Evolutionary conservation across 139 green algal species (phyloP), one percentile per base, ranked within the genome.

Genomic region (Coccomyxa sp.): DNA sequence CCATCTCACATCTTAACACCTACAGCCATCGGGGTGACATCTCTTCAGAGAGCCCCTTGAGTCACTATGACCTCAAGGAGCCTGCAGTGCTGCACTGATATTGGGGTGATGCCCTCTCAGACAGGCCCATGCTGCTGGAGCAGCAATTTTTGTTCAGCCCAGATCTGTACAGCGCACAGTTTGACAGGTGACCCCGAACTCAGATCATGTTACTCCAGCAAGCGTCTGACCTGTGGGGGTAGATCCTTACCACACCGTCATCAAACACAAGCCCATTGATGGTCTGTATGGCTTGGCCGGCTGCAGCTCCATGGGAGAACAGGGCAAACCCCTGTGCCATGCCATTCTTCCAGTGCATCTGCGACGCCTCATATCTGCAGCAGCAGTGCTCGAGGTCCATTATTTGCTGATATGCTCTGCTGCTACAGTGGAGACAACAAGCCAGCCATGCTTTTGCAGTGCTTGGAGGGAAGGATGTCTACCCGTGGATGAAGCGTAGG

Each of bases 401-500:
- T 12, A 71, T 36, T 24, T 31, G 14, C 16, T 71, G 64, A 24
- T 31, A 34, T 36, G 24, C 18, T 31, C 8, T 74, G 80, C n/a
- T n/a, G n/a, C n/a, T n/a, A n/a, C n/a, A n/a, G n/a, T n/a, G n/a
- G n/a, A n/a, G n/a, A n/a, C n/a, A n/a, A n/a, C n/a, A n/a, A n/a
- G n/a, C n/a, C n/a, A n/a, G n/a, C n/a, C n/a, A n/a, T n/a, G n/a
- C n/a, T n/a, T n/a, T n/a, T n/a, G n/a, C n/a, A n/a, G n/a, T 81
- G n/a, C 22, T 82, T 27, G 39, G 97, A 31, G 50, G 50, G 50
- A 64, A 22, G 50, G 18, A 22, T 5, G 50, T 90, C 78, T 97
- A 98, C 35, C 93, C 94, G 12, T 93, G 92, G 73, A 98, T 81
- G 81, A 97, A 98, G 9, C 93, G 87, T 39, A 98, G 83, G 74